Percentiles rank a stretch among this genome's conserved stretches.
Evolutionary conservation across 177 flowering plant genomes (phyloP).

Genomic region (Vitis hybrid): DNA sequence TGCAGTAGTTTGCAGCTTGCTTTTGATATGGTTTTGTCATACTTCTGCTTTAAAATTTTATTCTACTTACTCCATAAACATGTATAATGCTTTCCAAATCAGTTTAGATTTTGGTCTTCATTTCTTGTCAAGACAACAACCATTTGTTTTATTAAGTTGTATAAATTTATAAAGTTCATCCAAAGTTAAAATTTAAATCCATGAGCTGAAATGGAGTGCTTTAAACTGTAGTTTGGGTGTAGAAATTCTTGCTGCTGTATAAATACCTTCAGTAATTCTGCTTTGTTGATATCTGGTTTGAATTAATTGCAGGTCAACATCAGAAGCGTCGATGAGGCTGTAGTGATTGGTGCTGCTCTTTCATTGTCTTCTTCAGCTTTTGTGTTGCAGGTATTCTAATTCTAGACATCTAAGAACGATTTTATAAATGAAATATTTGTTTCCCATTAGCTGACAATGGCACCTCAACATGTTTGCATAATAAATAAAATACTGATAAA

Average conservation of each 20-base stretch:
- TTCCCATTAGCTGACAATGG: neutral
- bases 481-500: no score
- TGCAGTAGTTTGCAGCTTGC: neutral
- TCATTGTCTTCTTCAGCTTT: slow-evolving; percentile 98
- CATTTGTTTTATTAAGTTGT: no score
- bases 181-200: neutral
- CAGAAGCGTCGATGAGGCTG: slow-evolving; percentile 92
- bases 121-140: no score
- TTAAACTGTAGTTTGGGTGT: no score
- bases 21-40: neutral
- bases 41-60: no score
- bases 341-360: slow-evolving; percentile 97
- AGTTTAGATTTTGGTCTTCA: no score
- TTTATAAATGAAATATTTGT: neutral
- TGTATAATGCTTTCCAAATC: no score
- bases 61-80: no score
- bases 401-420: neutral
- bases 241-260: neutral
- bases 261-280: neutral
- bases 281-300: slow-evolving; percentile 7
- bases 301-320: slow-evolving; percentile 75
- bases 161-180: neutral
- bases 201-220: neutral
- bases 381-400: slow-evolving; percentile 81
- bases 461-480: neutral